Conservation (phyloP, 2,329 filamentous ascomycete genomes). For the Coleophoma eucalyptorum region DNA sequence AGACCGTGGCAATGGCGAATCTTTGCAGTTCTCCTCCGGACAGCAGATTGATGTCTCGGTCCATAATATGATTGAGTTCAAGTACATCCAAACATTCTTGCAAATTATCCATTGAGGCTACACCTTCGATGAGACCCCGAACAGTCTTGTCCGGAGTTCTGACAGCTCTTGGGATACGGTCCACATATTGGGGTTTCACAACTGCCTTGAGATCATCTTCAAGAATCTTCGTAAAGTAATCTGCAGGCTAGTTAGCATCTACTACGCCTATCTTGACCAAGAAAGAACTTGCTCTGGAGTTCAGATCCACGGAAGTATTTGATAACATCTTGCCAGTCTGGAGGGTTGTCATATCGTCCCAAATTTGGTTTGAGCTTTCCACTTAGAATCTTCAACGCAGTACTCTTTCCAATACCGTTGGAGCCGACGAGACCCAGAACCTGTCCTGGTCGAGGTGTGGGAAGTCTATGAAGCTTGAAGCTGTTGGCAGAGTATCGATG, state of each 20-base stretch:
- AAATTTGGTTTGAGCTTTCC: slow-evolving; percentile 98
- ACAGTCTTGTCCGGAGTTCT: slow-evolving; percentile 79
- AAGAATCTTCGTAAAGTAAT: slow-evolving; percentile 98
- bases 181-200: slow-evolving; percentile 96
- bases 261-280: not conserved
- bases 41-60: slow-evolving; percentile 84
- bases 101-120: slow-evolving; percentile 73
- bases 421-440: slow-evolving; percentile 96
- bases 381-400: slow-evolving; percentile 97
- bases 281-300: slow-evolving; percentile 71
- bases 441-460: slow-evolving; percentile 92
- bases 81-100: slow-evolving; percentile 80
- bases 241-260: slow-evolving; percentile 36
- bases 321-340: slow-evolving; percentile 98
- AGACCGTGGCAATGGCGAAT: slow-evolving; percentile 94
- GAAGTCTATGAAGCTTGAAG: slow-evolving; percentile 97
- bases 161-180: slow-evolving; percentile 93
- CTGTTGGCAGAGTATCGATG: slow-evolving; percentile 99
- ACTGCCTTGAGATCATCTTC: slow-evolving; percentile 97
- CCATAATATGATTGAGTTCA: slow-evolving; percentile 82
- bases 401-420: slow-evolving; percentile 99
- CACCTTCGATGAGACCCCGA: slow-evolving; percentile 70
- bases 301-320: slow-evolving; percentile 98
- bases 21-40: slow-evolving; percentile 98
- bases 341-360: slow-evolving; percentile 91